Percentiles rank a stretch among this genome's conserved stretches.
Conservation (phyloP, 2,329 filamentous ascomycete genomes). For the Xylaria hypoxylon region DNA sequence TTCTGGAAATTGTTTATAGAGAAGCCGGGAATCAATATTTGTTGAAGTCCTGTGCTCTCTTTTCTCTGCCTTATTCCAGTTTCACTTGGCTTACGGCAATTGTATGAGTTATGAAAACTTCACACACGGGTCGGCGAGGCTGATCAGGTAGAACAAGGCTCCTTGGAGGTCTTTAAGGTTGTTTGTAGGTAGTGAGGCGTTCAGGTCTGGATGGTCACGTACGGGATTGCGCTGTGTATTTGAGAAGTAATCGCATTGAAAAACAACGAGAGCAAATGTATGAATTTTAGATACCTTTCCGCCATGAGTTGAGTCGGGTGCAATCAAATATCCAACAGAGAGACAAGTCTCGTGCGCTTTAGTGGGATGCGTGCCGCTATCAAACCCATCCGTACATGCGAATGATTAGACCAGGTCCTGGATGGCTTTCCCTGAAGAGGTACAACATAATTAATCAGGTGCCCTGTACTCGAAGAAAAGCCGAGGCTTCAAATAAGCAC, state of each 20-base stretch:
- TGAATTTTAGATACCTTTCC: neutral
- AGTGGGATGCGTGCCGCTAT: neutral
- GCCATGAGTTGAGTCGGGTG: neutral
- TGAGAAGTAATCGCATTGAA: constrained; percentile 32
- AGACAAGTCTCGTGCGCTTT: no score
- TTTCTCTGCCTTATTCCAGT: constrained; percentile 20
- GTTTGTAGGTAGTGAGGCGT: constrained; percentile 35
- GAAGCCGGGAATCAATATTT: constrained; percentile 7
- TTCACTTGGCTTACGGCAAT: constrained; percentile 37
- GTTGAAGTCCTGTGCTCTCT: constrained; percentile 12
- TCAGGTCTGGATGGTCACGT: constrained; percentile 37
- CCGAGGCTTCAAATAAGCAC: no score
- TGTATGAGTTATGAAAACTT: constrained; percentile 48
- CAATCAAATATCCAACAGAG: neutral
- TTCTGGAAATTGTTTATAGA: constrained; percentile 13
- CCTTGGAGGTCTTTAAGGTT: constrained; percentile 27
- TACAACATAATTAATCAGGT: no score
- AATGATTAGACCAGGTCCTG: no score
- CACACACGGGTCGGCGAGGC: constrained; percentile 27
- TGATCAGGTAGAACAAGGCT: constrained; percentile 28
- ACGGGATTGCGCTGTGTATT: constrained; percentile 28
- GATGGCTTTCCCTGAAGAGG: no score
- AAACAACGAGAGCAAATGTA: constrained; percentile 16
- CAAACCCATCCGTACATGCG: neutral
- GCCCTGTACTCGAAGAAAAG: no score